Conservation (phyloP, 306 rosid species). For the Prunus persica region Prunus_persica_NCBIv2 NC_034010.1:27186001-27186500, state of each 20-base stretch:
- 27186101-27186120: slow-evolving; percentile 91
- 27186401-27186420: slow-evolving; percentile 86
- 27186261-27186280: slow-evolving; percentile 77
- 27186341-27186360: slow-evolving; percentile 93
- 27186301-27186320: slow-evolving; percentile 99
- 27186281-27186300: slow-evolving; percentile 97
- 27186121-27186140: slow-evolving; percentile 99
- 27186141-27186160: slow-evolving; percentile 80
- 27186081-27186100: slow-evolving; percentile 79
- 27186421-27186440: slow-evolving; percentile 75
- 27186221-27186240: slow-evolving; percentile 97
- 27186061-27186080: slow-evolving; percentile 93
- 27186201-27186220: slow-evolving; percentile 95
- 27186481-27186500: slow-evolving; percentile 91
- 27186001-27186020: slow-evolving; percentile 87
- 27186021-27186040: slow-evolving; percentile 90
- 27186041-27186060: slow-evolving; percentile 73
- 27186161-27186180: slow-evolving; percentile 84
- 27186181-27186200: slow-evolving; percentile 96
- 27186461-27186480: slow-evolving; percentile 75
- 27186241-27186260: slow-evolving; percentile 94
- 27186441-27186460: slow-evolving; percentile 49
- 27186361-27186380: slow-evolving; percentile 99
- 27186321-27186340: slow-evolving; percentile 93
- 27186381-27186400: slow-evolving; percentile 88